Evolutionary conservation across 1,139 yeast species (phyloP).

Genomic region (Zygosaccharomyces pseudobailii): DNA sequence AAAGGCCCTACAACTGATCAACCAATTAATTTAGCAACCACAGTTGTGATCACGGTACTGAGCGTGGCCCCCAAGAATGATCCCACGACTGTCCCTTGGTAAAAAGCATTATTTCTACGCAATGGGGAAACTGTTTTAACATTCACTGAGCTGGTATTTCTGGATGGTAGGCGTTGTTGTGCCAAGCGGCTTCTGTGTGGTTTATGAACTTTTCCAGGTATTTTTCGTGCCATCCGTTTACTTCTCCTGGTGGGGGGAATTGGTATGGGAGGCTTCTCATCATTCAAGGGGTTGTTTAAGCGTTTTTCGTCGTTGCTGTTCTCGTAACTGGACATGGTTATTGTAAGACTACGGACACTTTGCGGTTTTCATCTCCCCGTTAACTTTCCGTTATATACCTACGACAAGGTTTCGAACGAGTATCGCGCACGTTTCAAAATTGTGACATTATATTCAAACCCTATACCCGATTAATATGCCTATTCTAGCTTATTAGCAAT

Average conservation of each 20-base stretch:
- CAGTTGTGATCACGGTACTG: constrained; percentile 19
- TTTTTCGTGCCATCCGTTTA: background rate
- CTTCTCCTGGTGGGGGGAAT: background rate
- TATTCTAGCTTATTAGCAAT: constrained; percentile 14
- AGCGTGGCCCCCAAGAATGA: constrained; percentile 31
- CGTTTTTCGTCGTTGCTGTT: background rate
- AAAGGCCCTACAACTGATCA: background rate
- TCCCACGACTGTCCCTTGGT: constrained; percentile 27
- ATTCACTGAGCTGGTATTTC: background rate
- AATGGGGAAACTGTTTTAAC: background rate
- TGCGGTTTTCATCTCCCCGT: background rate
- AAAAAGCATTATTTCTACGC: constrained; percentile 14
- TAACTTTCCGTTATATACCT: background rate
- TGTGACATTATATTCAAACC: constrained; percentile 1
- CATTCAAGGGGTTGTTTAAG: background rate
- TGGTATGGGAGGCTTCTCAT: background rate
- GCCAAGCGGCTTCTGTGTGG: constrained; percentile 1
- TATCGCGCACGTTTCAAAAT: background rate
- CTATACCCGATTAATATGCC: background rate
- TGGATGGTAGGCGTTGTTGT: background rate
- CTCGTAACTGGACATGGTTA: background rate
- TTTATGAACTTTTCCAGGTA: constrained; percentile 3
- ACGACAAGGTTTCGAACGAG: background rate
- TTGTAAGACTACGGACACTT: background rate
- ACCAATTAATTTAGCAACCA: constrained; percentile 12